Conservation (phyloP, 148 eudicot genomes). For the Linanthus parryae region DNA sequence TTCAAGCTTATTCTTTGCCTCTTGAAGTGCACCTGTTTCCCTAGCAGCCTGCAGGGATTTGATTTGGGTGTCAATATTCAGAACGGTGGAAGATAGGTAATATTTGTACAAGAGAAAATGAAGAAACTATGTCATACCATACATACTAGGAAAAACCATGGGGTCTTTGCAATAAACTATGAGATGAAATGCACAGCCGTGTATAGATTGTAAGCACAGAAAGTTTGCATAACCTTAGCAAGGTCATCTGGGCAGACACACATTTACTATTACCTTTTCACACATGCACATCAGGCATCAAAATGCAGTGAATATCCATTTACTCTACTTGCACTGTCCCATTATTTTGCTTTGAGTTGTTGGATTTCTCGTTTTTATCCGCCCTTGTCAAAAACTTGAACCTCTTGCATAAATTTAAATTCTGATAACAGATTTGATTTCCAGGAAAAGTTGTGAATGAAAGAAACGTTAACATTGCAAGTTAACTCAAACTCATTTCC, state of each 20-base stretch:
- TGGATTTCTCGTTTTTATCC: too few species aligned
- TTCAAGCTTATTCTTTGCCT: conserved; percentile 99
- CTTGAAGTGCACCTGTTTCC: conserved; percentile 95
- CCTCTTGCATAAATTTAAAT: too few species aligned
- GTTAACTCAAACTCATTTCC: too few species aligned
- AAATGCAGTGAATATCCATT: too few species aligned
- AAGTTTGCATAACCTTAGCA: neutral
- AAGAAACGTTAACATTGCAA: too few species aligned
- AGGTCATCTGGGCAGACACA: neutral
- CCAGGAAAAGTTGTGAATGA: too few species aligned
- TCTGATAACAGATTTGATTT: too few species aligned
- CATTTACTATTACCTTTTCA: neutral
- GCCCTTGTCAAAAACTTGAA: too few species aligned
- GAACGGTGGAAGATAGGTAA: neutral
- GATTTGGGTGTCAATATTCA: conserved; percentile 13
- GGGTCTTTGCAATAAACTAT: neutral
- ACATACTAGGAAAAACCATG: neutral
- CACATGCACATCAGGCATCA: too few species aligned
- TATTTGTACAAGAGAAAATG: neutral
- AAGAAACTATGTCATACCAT: too few species aligned
- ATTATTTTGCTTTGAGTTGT: too few species aligned
- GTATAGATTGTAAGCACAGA: neutral
- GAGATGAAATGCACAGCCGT: neutral
- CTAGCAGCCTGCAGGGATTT: conserved; percentile 72
- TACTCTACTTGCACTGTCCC: too few species aligned